Evolutionary conservation across 371 early-diverging fungal genomes (phyloP), one percentile per base, ranked within the genome.

Genomic region (Lichtheimia corymbifera): DNA sequence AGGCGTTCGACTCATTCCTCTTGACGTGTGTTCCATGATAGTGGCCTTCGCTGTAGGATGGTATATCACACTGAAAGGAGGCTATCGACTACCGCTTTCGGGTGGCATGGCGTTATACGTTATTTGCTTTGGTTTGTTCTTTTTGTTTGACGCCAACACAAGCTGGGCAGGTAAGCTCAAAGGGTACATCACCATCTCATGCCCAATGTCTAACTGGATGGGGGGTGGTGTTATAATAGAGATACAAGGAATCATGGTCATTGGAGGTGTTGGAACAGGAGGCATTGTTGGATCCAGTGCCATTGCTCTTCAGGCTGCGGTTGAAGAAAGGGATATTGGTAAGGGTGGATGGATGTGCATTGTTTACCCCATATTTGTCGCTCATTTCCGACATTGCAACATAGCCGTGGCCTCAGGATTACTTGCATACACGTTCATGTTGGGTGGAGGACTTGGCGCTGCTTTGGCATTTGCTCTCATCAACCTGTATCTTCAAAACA

Each of bases 391-490:
- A 22, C 35, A 12, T 63, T n/a, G 17, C 14, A 15, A 4, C 14
- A n/a, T n/a, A 73, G 77, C 76, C 24, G 76, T 79, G 2, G 77
- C 67, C 3, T 74, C 77, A 3, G 76, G 77, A 1, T 50, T 76
- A 2, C 70, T 71, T 44, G 74, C 70, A n/a, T 79, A 76, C 24
- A 40, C 66, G 2, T 63, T 72, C 42, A 69, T 76, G 12, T 60
- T 79, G 4, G 80, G 80, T 59, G 77, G 77, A 44, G 80, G 77
- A 17, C 53, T 76, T 27, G 80, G 80, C 44, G 66, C 71, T 13
- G 77, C 80, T 12, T 70, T 76, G 22, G 60, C 71, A 0, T 68
- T 71, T 24, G 64, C 74, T 18, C 58, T 71, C 11, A 41, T 74
- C 27, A 76, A 79, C 50, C 65, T 68, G 17, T 64, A n/a, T 5